A percentile compares a stretch with the other conserved stretches of the same genome.
Conservation (phyloP, 106 monocot species). For the Platanthera zijinensis region DNA sequence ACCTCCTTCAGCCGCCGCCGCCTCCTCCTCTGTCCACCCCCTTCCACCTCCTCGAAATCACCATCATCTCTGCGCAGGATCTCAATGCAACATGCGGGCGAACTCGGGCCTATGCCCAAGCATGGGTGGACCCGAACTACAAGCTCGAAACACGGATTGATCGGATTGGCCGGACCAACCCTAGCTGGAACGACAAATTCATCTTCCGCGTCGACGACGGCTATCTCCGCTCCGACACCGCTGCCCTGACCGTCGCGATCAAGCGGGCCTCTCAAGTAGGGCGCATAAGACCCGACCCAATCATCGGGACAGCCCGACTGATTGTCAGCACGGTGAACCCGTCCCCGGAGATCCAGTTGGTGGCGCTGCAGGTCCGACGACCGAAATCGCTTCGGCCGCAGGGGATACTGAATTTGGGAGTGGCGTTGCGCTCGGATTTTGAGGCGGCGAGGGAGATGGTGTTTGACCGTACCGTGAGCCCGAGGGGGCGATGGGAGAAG, state of each 20-base stretch:
- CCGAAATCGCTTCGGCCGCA: background rate
- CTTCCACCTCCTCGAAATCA: slow-evolving; percentile 10
- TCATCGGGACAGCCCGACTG: slow-evolving; percentile 34
- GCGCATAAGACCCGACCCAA: slow-evolving; percentile 20
- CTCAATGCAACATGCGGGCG: background rate
- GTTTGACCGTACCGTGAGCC: background rate
- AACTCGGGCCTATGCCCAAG: background rate
- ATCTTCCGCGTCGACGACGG: slow-evolving; percentile 11
- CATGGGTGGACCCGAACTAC: background rate
- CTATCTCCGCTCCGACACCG: slow-evolving; percentile 8
- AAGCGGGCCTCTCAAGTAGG: slow-evolving; percentile 10
- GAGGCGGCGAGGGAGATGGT: background rate
- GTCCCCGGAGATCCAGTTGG: background rate
- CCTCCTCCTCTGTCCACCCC: background rate
- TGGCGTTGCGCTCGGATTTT: background rate
- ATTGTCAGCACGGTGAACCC: slow-evolving; percentile 8
- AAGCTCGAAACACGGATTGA: slow-evolving; percentile 11
- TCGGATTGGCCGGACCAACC: slow-evolving; percentile 3
- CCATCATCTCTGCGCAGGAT: slow-evolving; percentile 12
- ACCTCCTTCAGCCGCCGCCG: background rate
- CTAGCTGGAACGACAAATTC: slow-evolving; percentile 18
- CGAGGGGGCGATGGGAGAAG: background rate
- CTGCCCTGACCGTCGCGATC: slow-evolving; percentile 15
- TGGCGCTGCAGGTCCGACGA: background rate
- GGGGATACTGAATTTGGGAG: background rate